Evolutionary conservation across 768 basidiomycete genomes (phyloP), one percentile per base, ranked within the genome.

Genomic region (Boletus sp.): DNA sequence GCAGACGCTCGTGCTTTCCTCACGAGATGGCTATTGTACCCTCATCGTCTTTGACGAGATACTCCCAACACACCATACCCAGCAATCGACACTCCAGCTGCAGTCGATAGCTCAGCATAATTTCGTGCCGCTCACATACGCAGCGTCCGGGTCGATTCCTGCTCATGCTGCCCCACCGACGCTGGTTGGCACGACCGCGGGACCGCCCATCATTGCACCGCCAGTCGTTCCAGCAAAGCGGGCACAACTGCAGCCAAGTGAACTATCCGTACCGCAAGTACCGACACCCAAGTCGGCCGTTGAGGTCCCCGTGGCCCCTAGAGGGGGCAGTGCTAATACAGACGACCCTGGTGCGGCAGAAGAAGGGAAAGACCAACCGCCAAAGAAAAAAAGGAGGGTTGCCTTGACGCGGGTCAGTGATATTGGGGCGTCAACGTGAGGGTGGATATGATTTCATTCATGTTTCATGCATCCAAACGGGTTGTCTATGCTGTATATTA

Each of bases 1-100:
- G 4, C 93, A 97, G 71, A 85, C 90, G 41, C 81, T 99, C 17
- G 83, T 98, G 48, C 83, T 98, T 29, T 89, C 94, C 1, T 92
- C 94, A 1, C 85, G 94, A 29, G 97, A 99, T 68, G 97, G 97
- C 0, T 99, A 98, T 73, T 98, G 97, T 76, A 97, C 96, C 1
- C 82, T 98, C 55, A 81, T 97, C 63, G 82, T 92, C 20, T 98
- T 99, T 70, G 95, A 98, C 74, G 96, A 98, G 73, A 89, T 96
- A 55, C 81, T 98, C 2, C 84, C 92, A 0, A 81, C 88, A 5
- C 84, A 96, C 69, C 88, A 92, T 60, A 94, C 87, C 1, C 95
- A 98, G 67, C 95, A 95, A 69, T 90, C 92, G 57, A 84, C 90
- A 5, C 82, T 96, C 18, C 95, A 96, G 71, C 77, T 97, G 32